A percentile compares a stretch with the other conserved stretches of the same genome.
Evolutionary conservation across 257 asterid species (phyloP).

Genomic region (Solanum boliviense): DNA sequence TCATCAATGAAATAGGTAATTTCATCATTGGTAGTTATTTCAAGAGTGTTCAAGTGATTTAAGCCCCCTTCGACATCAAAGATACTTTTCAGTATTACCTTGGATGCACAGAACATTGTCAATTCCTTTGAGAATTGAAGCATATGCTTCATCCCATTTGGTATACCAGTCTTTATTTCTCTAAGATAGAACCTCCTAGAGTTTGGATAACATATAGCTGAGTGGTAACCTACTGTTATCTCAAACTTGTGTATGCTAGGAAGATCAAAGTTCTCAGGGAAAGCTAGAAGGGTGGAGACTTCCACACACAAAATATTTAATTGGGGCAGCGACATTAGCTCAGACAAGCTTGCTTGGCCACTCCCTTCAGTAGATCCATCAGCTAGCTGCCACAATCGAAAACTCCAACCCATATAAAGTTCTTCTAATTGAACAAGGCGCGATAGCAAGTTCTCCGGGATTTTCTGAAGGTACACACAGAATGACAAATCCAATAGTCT

Average conservation of each 20-base stretch:
- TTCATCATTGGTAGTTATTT: neutral
- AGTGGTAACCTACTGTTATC: neutral
- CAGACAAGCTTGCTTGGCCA: neutral
- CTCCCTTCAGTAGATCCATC: neutral
- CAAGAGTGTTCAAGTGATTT: neutral
- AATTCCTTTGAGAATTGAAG: neutral
- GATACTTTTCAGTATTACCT: neutral
- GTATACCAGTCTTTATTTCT: neutral
- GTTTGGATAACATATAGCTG: neutral
- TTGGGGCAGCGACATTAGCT: neutral
- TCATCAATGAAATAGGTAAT: neutral
- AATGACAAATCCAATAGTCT: constrained; percentile 1
- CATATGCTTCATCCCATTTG: neutral
- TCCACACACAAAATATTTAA: neutral
- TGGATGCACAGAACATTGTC: neutral
- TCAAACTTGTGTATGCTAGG: neutral
- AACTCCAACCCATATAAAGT: neutral
- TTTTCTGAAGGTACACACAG: neutral
- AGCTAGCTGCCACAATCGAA: neutral
- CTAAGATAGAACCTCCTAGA: neutral
- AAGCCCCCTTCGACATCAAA: neutral
- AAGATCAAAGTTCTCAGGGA: neutral
- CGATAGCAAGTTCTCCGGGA: neutral
- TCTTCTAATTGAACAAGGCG: neutral
- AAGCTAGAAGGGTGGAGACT: neutral